phyloP scores from a whole-genome alignment of 1,284 basidiomycete species.

The Melampsora americana region DNA sequence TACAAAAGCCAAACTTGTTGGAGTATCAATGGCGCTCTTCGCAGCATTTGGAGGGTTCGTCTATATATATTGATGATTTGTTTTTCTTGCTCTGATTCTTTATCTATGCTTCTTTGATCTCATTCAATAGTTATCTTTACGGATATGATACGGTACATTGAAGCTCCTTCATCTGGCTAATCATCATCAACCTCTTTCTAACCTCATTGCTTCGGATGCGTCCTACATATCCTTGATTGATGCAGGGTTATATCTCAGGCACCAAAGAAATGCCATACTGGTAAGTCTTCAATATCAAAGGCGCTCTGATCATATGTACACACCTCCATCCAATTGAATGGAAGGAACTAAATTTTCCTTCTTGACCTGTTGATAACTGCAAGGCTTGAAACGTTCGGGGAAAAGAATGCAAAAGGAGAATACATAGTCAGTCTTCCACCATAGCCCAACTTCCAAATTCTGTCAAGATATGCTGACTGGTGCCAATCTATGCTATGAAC shows the following conservation, averaged over 20 bases:
- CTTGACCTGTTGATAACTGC: too few relatives aligned
- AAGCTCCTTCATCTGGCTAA: not conserved
- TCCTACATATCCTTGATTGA: too few relatives aligned
- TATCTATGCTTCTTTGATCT: not conserved
- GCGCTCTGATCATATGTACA: too few relatives aligned
- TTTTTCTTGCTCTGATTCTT: not conserved
- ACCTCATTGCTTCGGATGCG: not conserved
- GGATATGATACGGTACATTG: constrained; percentile 40
- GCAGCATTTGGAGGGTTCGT: constrained; percentile 43
- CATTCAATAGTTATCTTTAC: constrained; percentile 26
- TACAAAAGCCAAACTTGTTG: constrained; percentile 37
- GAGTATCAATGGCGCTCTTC: constrained; percentile 40
- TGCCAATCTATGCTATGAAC: not conserved
- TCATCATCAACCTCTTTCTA: not conserved
- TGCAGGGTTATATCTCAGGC: constrained; percentile 42
- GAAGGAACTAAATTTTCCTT: too few relatives aligned
- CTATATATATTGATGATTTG: not conserved
- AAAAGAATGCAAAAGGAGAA: constrained; percentile 8
- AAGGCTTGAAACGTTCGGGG: constrained; percentile 30
- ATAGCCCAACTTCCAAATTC: not conserved
- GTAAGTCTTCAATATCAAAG: not conserved
- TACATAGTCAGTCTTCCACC: constrained; percentile 3
- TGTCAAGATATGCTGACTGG: not conserved
- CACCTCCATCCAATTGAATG: too few relatives aligned
- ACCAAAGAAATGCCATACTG: constrained; percentile 43